Base-by-base conservation (phyloP, 805 yeast species). In the Jamesozyma piceae region DNA sequence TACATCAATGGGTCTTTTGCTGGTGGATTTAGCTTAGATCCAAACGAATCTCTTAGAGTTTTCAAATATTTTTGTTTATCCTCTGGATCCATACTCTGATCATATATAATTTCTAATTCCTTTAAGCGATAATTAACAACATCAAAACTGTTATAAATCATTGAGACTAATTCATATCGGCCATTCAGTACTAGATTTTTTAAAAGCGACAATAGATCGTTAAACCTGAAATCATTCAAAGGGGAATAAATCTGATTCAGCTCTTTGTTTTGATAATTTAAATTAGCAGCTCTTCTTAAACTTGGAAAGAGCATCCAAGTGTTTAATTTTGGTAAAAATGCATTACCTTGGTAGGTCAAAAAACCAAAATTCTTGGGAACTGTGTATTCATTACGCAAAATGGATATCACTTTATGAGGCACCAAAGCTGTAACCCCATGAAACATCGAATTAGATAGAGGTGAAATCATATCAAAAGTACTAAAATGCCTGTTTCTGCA, bases 401-500 rank as follows among this genome's bases (percentile, higher is more conserved):
- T 58, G 3, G 58, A 53, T n/a, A 67, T 51, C 46, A 59, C 68
- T 32, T 69, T 64, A 38, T 66, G 57, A 1, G 88, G 88, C 11
- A 80, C 61, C 42, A 78, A 72, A 2, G 78, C 75, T 18, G 73
- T 66, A n/a, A 75, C 74, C 10, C 80, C 80, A 53, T 81, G 87
- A 50, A 75, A 74, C 43, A 64, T 56, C 0, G 82, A 66, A 24
- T 67, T 49, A 15, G 64, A 55, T 42, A 82, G 55, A 1, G 85
- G 84, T 4, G 74, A 66, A 14, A 82, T 45, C 51, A 77, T 78
- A 1, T 68, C 62, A 38, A 69, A 53, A 0, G 64, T 52, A 40
- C 68, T 67, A 50, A 76, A 77, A 59, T 82, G 90, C 39, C 69
- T 65, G 56, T 80, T 80, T 47, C 82, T 67, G 55, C 89, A 81